Base-by-base conservation (phyloP, 352 stramenopile genomes). In the Globisporangium polare region DNA sequence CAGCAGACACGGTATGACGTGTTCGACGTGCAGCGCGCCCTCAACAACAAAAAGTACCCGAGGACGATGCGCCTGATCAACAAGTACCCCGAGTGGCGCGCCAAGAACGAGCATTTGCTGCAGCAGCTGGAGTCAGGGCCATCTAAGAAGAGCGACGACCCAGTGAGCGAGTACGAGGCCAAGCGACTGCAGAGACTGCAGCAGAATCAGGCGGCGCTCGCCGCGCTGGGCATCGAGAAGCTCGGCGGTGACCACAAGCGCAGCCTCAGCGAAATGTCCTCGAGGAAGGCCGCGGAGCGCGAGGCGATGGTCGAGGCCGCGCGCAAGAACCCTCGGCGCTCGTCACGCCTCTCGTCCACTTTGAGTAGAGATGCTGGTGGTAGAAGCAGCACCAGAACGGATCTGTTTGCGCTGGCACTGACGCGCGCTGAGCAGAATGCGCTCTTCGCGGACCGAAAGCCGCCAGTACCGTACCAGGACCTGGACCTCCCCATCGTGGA, bases 111-210 rank as follows among this genome's bases (percentile, higher is more conserved):
- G 15, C 9, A 37, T 1, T 52, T 52, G 22, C 43, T 45, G 22
- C 29, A 63, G 26, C 4, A 57, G 35, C 17, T 33, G 20, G 35
- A 8, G 5, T 2, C 24, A 3, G 17, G 15, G 13, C n/a, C 46
- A 2, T 29, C 9, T 1, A n/a, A 12, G 26, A 43, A 37, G 2
- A 17, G 2, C 2, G 17, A 12, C n/a, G 3, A 35, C 9, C 24
- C 1, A 5, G 50, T 53, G 46, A 35, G 46, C 15, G 78, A 68
- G 33, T 90, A 90, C 66, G 80, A 90, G 43, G 65, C 74, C 55
- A 90, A 88, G 71, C 74, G 77, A 60, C 74, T 88, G 24, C 66
- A 72, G 53, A 78, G 77, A 58, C 74, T 88, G 24, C 65, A 71
- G 53, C 56, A 70, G 46, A 89, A 89, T 67, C 70, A 75, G 51